Percentiles rank a stretch among this genome's conserved stretches.
These are phyloP conservation scores for Gentiana dahurica DNA, from an alignment of 257 asterid species.

Conservation along the genomic window DNA sequence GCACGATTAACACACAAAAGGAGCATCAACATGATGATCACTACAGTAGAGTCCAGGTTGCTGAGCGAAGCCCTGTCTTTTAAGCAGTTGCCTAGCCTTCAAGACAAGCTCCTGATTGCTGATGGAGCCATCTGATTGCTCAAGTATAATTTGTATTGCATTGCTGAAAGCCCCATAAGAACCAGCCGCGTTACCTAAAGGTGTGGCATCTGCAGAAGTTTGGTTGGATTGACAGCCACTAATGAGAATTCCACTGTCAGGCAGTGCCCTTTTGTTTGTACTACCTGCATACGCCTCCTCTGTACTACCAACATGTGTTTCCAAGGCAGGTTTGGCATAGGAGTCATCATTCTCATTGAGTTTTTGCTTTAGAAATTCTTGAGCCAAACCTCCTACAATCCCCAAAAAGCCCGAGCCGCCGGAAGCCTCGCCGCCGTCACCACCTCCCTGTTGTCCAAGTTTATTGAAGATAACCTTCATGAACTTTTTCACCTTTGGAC, in stretches of 20 bases:
- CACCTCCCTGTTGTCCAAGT: slow-evolving; percentile 36
- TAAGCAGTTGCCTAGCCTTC: slow-evolving; percentile 59
- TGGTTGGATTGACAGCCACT: slow-evolving; percentile 89
- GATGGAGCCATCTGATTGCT: slow-evolving; percentile 50
- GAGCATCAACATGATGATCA: slow-evolving; percentile 62
- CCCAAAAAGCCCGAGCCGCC: slow-evolving; percentile 43
- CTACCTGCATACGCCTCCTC: slow-evolving; percentile 82
- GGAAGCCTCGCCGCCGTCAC: slow-evolving; percentile 16
- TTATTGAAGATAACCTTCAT: slow-evolving; percentile 75
- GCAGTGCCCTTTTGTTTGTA: slow-evolving; percentile 35
- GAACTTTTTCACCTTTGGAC: slow-evolving; percentile 94
- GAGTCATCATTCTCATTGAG: slow-evolving; percentile 62
- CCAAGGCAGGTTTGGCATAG: slow-evolving; percentile 66
- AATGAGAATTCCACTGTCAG: slow-evolving; percentile 65
- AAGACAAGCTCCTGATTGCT: slow-evolving; percentile 62
- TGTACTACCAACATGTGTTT: slow-evolving; percentile 52
- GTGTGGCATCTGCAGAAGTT: slow-evolving; percentile 84
- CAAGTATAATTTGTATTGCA: slow-evolving; percentile 69
- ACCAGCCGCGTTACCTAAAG: slow-evolving; percentile 44
- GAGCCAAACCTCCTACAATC: slow-evolving; percentile 69
- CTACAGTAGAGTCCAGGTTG: slow-evolving; percentile 86
- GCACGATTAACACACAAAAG: slow-evolving; percentile 53
- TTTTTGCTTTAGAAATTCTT: slow-evolving; percentile 70
- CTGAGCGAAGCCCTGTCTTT: slow-evolving; percentile 83
- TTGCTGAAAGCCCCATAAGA: slow-evolving; percentile 93